Conservation (phyloP, 495 filamentous ascomycete genomes). For the Penicillium antarcticum region DNA sequence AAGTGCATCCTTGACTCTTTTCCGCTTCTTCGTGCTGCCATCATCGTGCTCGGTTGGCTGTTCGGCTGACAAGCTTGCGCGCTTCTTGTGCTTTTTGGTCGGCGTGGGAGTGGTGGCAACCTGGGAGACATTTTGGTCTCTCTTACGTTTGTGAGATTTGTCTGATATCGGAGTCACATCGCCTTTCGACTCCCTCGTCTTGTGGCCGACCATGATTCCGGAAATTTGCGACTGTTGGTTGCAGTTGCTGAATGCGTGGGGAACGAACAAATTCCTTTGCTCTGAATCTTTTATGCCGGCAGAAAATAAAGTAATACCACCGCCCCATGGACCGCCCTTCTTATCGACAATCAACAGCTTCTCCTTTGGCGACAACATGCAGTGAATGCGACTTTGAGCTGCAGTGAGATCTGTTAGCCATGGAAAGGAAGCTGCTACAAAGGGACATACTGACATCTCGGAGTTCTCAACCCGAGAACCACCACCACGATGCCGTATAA, state of each 20-base stretch:
- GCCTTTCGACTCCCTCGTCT: conserved; percentile 14
- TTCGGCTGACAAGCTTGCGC: conserved; percentile 16
- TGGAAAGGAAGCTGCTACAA: conserved; percentile 10
- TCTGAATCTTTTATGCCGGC: conserved; percentile 7
- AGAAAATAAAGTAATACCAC: conserved; percentile 1
- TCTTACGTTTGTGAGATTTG: conserved; percentile 39
- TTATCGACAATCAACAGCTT: background rate
- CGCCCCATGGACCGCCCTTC: conserved; percentile 2
- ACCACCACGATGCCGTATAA: conserved; percentile 60
- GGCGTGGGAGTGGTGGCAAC: conserved; percentile 30
- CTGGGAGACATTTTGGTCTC: conserved; percentile 29
- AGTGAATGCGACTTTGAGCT: conserved; percentile 1
- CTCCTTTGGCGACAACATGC: background rate
- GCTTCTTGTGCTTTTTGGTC: conserved; percentile 39
- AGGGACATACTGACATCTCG: conserved; percentile 2
- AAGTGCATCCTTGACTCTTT: conserved; percentile 12
- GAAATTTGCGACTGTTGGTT: conserved; percentile 1
- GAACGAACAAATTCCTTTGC: conserved; percentile 18
- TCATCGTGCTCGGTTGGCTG: conserved; percentile 5
- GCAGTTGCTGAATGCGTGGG: background rate
- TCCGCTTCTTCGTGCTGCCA: conserved; percentile 25
- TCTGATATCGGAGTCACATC: conserved; percentile 18
- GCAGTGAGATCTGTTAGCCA: conserved; percentile 10
- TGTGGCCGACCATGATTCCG: conserved; percentile 26
- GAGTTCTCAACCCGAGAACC: conserved; percentile 2